Conservation (phyloP, 257 asterid species). For the Gentiana macrophylla region DNA sequence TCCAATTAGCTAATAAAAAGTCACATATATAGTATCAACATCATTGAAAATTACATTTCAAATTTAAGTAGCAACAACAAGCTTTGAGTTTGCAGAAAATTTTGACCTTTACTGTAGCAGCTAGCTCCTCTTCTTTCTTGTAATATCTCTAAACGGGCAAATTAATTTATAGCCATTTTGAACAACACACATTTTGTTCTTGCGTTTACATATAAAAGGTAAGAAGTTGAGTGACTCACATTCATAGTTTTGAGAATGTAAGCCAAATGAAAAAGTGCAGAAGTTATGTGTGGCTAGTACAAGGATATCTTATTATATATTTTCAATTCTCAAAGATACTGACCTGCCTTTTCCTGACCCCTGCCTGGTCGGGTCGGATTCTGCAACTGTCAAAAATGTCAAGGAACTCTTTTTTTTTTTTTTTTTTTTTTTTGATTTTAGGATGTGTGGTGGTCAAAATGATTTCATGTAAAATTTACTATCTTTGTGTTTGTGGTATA, state of each 20-base stretch:
- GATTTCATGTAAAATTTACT: too few relatives aligned
- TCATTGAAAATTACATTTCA: slow-evolving; percentile 15
- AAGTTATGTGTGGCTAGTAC: too few relatives aligned
- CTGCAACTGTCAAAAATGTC: too few relatives aligned
- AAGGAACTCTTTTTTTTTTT: too few relatives aligned
- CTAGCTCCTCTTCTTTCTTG: background rate
- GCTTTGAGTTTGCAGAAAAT: slow-evolving; percentile 19
- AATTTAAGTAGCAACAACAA: slow-evolving; percentile 6
- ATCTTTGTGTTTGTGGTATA: too few relatives aligned
- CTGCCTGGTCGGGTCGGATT: too few relatives aligned
- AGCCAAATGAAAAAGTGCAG: too few relatives aligned
- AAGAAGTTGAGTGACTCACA: slow-evolving; percentile 42
- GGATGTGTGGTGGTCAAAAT: too few relatives aligned
- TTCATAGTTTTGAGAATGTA: background rate
- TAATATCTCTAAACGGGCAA: background rate
- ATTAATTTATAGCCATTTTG: slow-evolving; percentile 1
- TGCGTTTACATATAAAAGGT: slow-evolving; percentile 12
- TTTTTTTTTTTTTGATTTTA: too few relatives aligned
- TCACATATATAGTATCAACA: slow-evolving; percentile 11
- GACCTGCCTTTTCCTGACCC: too few relatives aligned
- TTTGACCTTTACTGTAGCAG: background rate
- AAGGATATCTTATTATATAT: too few relatives aligned
- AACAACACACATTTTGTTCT: slow-evolving; percentile 11
- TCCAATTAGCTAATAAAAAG: slow-evolving; percentile 10
- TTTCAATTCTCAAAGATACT: too few relatives aligned